A percentile compares a stretch with the other conserved stretches of the same genome.
Conservation (phyloP, 2,329 filamentous ascomycete species). For the Colletotrichum gigasporum region DNA sequence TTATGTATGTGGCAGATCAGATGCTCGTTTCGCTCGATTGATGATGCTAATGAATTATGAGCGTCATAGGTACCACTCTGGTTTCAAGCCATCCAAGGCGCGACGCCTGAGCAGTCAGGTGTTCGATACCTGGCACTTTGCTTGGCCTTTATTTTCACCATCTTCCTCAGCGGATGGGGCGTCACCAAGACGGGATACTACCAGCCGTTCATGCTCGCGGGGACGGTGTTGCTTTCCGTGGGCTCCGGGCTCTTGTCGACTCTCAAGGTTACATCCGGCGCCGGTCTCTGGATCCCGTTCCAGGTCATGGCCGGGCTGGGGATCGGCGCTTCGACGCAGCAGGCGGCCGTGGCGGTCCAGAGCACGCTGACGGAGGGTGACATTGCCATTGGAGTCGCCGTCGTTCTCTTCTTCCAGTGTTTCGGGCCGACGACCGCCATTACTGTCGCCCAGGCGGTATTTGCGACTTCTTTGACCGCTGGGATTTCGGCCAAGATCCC, state of each 20-base stretch:
- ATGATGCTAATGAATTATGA: not conserved
- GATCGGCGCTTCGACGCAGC: slow-evolving; percentile 13
- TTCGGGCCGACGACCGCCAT: slow-evolving; percentile 14
- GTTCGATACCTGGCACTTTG: slow-evolving; percentile 42
- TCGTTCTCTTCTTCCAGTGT: slow-evolving; percentile 17
- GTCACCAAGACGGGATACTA: slow-evolving; percentile 46
- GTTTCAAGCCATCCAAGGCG: slow-evolving; percentile 46
- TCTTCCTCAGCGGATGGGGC: slow-evolving; percentile 32
- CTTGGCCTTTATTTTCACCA: slow-evolving; percentile 38
- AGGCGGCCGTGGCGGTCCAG: slow-evolving; percentile 18
- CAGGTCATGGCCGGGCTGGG: slow-evolving; percentile 22
- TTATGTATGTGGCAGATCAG: slow-evolving; percentile 15
- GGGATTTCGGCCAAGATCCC: not conserved
- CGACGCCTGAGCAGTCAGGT: slow-evolving; percentile 42
- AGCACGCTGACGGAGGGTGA: not conserved
- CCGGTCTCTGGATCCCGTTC: slow-evolving; percentile 44
- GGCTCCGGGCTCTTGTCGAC: slow-evolving; percentile 32
- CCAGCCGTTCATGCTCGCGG: slow-evolving; percentile 43
- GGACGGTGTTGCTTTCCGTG: slow-evolving; percentile 38
- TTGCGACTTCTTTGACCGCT: not conserved
- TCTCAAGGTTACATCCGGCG: slow-evolving; percentile 34
- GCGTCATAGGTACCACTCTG: slow-evolving; percentile 40
- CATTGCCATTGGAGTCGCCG: slow-evolving; percentile 7
- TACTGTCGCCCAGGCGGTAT: slow-evolving; percentile 8
- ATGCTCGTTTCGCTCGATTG: no score